Conservation (phyloP, 306 rosid genomes). For the Dryas drummondii region DNA sequence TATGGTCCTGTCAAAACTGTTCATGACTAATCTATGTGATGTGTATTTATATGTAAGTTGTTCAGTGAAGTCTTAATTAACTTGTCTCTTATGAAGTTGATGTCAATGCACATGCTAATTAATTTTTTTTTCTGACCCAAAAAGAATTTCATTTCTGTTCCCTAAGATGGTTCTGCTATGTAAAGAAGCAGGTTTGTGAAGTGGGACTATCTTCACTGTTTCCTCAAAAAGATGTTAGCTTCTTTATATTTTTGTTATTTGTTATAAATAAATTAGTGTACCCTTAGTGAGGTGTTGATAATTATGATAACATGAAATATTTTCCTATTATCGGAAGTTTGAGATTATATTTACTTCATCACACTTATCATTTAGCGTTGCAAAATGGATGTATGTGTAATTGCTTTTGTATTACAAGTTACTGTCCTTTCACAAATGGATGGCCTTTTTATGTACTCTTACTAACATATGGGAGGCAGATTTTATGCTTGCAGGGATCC, state of each 20-base stretch:
- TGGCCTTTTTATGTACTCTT: slow-evolving; percentile 18
- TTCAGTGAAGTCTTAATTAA: no score
- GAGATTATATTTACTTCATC: not conserved
- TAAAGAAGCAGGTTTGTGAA: not conserved
- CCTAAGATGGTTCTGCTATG: not conserved
- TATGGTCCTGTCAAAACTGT: slow-evolving; percentile 6
- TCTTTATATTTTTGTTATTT: not conserved
- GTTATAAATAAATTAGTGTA: not conserved
- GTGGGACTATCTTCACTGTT: not conserved
- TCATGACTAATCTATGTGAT: not conserved
- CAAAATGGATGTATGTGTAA: not conserved
- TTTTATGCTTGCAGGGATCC: slow-evolving; percentile 87
- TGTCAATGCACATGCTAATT: not conserved
- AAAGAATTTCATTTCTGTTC: not conserved
- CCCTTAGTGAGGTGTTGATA: not conserved
- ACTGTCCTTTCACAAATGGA: not conserved
- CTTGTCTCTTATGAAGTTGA: not conserved
- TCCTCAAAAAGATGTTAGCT: not conserved
- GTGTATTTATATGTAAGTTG: not conserved
- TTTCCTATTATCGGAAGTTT: not conserved
- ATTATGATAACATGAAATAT: not conserved
- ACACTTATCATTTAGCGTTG: not conserved
- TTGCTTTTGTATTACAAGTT: not conserved
- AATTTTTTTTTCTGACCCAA: not conserved
- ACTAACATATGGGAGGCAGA: slow-evolving; percentile 53